Evolutionary conservation across 202 grass and related monocot genomes (phyloP), one percentile per base, ranked within the genome.

Genomic region (Hordeum pubiflorum): DNA sequence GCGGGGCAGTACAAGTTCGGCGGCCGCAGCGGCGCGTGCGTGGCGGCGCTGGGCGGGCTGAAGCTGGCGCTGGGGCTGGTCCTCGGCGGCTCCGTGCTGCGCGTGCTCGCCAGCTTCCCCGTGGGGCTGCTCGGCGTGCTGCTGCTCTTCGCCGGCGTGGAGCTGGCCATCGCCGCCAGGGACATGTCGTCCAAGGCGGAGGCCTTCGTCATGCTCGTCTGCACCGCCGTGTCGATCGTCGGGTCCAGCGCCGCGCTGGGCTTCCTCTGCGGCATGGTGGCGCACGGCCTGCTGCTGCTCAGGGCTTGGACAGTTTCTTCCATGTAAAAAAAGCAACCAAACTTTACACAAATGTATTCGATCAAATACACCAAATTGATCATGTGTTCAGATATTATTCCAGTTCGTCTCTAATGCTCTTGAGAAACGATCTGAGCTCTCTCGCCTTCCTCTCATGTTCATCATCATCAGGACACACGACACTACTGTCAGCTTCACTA

Each of bases 181-280:
- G 94, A 97, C 87, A 97, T 97, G 90, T 41, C 87, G 1, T 52
- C 85, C 0, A 94, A 85, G 71, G 83, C 79, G 3, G 94, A 94
- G 89, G 89, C 91, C 0, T 92, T 97, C 29, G 91, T 97, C 21
- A 86, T 92, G 87, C 83, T 97, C 10, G 14, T 92, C 26, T 94
- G 91, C 81, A 67, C 91, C 11, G 83, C 94, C 18, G 89, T 97
- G 48, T 89, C 87, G 21, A 78, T 94, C n/a, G 91, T 94, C 0
- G 94, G 91, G 0, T 94, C 91, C 15, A 97, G 91, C 71, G 91
- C 94, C 10, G 87, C 91, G 14, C 89, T 97, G 0, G 94, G 91
- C 2, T 97, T 94, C 83, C 62, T 93, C 3, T 93, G 80, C 80
- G 80, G 69, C 29, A 74, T 82, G 41, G n/a, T 39, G 5, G 69